Conservation (phyloP, 2,329 filamentous ascomycete species). For the Venturia aucupariae region DNA sequence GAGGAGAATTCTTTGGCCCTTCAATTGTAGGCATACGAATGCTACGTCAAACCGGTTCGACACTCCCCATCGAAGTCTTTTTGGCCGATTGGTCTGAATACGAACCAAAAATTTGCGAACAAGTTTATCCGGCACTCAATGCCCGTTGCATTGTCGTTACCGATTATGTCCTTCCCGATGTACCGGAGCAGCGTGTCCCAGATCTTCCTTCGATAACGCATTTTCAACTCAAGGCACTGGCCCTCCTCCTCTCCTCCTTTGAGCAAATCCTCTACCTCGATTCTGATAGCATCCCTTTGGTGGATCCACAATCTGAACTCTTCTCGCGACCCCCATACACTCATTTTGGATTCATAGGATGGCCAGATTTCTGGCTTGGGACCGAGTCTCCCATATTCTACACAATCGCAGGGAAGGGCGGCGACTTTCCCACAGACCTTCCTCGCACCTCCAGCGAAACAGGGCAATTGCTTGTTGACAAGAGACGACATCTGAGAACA, state of each 20-base stretch:
- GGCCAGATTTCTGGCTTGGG: conserved; percentile 40
- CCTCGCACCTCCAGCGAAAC: conserved; percentile 34
- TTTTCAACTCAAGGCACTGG: conserved; percentile 41
- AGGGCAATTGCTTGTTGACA: conserved; percentile 38
- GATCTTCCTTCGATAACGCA: conserved; percentile 27
- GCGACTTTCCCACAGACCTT: conserved; percentile 23
- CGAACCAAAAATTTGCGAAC: conserved; percentile 33
- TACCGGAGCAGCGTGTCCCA: background rate
- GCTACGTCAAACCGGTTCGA: conserved; percentile 35
- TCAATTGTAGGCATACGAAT: conserved; percentile 37
- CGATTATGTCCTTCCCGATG: conserved; percentile 27
- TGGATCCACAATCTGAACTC: conserved; percentile 27
- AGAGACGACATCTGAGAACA: conserved; percentile 31
- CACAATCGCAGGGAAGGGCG: conserved; percentile 26
- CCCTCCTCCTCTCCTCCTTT: conserved; percentile 42
- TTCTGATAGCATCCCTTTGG: conserved; percentile 37
- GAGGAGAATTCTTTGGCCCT: conserved; percentile 34
- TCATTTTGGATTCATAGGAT: conserved; percentile 34
- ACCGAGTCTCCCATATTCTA: conserved; percentile 32
- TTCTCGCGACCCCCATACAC: conserved; percentile 35
- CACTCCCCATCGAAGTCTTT: conserved; percentile 38
- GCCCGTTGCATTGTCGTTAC: conserved; percentile 37
- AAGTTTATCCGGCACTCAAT: conserved; percentile 34
- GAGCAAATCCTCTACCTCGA: conserved; percentile 41
- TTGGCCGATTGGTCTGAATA: conserved; percentile 34